A percentile compares a stretch with the other conserved stretches of the same genome.
phyloP scores from a whole-genome alignment of 2,329 filamentous ascomycete species.

The Fusarium buxicola region DNA sequence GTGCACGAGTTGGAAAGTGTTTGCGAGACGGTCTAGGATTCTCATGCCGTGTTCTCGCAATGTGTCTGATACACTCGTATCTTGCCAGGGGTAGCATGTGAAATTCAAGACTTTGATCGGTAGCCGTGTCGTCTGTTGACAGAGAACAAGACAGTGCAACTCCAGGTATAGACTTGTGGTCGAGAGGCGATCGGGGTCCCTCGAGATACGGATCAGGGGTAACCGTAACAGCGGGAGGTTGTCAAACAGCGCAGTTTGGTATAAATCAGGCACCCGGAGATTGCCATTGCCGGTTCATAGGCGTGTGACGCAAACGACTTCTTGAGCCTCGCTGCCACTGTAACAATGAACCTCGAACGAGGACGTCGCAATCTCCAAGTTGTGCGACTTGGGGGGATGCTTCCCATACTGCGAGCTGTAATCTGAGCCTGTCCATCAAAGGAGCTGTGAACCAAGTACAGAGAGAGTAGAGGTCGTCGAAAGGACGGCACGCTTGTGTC shows the following conservation, averaged over 20 bases:
- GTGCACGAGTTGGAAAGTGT: background rate
- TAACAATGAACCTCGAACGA: slow-evolving; percentile 27
- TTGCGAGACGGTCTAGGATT: slow-evolving; percentile 19
- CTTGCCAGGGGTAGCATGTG: background rate
- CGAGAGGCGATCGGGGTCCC: background rate
- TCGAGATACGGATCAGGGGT: background rate
- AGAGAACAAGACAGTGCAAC: too few relatives aligned
- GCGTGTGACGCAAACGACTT: slow-evolving; percentile 37
- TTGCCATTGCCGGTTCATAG: slow-evolving; percentile 23
- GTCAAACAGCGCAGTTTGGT: slow-evolving; percentile 15
- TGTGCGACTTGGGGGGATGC: slow-evolving; percentile 30
- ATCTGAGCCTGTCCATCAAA: slow-evolving; percentile 1
- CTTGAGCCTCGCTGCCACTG: slow-evolving; percentile 20
- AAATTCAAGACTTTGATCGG: background rate
- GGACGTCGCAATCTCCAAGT: slow-evolving; percentile 20
- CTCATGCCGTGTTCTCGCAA: slow-evolving; percentile 1
- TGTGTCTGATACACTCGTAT: background rate
- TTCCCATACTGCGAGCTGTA: background rate
- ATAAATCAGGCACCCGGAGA: slow-evolving; percentile 20
- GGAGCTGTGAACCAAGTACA: background rate
- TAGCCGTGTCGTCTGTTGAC: too few relatives aligned
- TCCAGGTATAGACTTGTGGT: too few relatives aligned
- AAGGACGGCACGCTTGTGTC: slow-evolving; percentile 7
- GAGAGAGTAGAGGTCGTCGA: background rate
- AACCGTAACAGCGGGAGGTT: background rate